Percentiles rank a stretch among this genome's conserved stretches.
These are phyloP conservation scores for Gossypium australe DNA, from an alignment of 345 rosid genomes.

Conservation along the genomic window DNA sequence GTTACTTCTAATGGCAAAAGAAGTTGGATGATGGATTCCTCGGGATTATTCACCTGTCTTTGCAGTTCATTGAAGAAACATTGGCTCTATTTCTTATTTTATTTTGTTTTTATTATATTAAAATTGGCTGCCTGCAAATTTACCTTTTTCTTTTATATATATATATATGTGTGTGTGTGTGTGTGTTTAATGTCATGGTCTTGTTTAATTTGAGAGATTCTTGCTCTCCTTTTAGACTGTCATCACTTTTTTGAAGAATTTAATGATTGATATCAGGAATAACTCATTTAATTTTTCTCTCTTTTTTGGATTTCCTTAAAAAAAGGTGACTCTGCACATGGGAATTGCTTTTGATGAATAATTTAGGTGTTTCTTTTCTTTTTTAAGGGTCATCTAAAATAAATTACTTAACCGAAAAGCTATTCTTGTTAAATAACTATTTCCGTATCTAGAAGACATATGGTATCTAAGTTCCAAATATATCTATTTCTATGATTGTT, in stretches of 20 bases:
- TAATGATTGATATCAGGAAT: constrained; percentile 45
- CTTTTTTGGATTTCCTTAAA: constrained; percentile 10
- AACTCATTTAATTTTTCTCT: constrained; percentile 16
- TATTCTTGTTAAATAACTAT: constrained; percentile 11
- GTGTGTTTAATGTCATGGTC: background rate
- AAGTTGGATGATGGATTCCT: constrained; percentile 12
- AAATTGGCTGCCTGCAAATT: constrained; percentile 25
- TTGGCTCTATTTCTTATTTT: constrained; percentile 17
- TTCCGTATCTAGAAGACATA: constrained; percentile 17
- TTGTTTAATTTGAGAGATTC: constrained; percentile 24
- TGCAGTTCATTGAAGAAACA: constrained; percentile 32
- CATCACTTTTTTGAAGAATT: constrained; percentile 24
- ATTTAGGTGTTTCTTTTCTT: constrained; percentile 10
- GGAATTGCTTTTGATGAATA: constrained; percentile 32
- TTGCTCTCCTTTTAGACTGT: constrained; percentile 33
- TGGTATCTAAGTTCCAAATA: constrained; percentile 15
- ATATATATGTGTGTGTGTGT: too few species aligned
- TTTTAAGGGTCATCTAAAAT: constrained; percentile 4
- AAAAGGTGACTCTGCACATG: constrained; percentile 44
- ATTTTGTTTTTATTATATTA: constrained; percentile 27
- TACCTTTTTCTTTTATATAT: too few species aligned
- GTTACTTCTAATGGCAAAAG: constrained; percentile 10
- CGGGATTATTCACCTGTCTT: constrained; percentile 22
- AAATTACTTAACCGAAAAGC: constrained; percentile 17
- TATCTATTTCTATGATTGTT: background rate